Conservation (phyloP, 345 rosid species). For the Brassica carinata region DNA sequence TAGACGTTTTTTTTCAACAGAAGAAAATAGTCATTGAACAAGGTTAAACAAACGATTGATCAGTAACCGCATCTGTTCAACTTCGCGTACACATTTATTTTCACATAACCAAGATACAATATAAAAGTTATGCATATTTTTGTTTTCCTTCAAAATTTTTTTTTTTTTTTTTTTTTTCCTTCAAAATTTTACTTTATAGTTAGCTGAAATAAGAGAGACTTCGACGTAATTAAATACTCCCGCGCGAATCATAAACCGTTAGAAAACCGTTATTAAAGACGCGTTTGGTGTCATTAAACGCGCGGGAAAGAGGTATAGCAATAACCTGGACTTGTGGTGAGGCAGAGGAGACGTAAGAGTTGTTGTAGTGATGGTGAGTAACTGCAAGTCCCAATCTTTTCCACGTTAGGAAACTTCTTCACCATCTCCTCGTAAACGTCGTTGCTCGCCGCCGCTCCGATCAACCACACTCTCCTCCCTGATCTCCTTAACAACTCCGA, state of each 20-base stretch:
- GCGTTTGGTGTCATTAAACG: background rate
- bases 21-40: background rate
- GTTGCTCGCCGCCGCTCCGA: conserved; percentile 60
- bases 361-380: conserved; percentile 69
- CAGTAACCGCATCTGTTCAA: background rate
- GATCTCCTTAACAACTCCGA: conserved; percentile 50
- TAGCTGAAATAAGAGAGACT: background rate
- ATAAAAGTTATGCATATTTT: background rate
- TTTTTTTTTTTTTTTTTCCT: too few relatives aligned
- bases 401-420: conserved; percentile 56
- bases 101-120: background rate
- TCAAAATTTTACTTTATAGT: background rate
- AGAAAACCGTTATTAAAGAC: background rate
- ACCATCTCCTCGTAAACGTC: conserved; percentile 59
- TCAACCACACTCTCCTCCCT: conserved; percentile 57
- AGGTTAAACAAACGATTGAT: background rate
- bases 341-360: conserved; percentile 50
- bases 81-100: background rate
- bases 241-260: conserved; percentile 8
- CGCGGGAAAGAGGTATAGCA: background rate
- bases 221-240: background rate
- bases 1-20: background rate
- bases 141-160: background rate
- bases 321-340: conserved; percentile 73
- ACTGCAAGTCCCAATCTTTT: conserved; percentile 84